Evolutionary conservation across 2,329 filamentous ascomycete species (phyloP), one percentile per base, ranked within the genome.

Genomic region (Epichloe bromicola): DNA sequence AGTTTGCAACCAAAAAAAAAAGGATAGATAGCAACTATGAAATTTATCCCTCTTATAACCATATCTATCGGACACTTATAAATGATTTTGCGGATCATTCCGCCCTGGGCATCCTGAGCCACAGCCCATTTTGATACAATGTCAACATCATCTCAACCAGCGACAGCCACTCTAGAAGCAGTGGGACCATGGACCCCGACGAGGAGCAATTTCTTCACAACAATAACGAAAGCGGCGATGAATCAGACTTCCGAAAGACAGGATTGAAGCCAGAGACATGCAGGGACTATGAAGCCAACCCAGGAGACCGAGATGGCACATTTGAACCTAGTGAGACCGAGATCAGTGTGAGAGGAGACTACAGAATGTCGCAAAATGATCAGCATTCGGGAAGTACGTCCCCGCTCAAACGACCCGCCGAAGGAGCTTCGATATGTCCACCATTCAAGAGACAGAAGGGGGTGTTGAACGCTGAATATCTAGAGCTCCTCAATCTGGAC

Each of bases 401-500:
- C 14, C 53, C 55, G 2, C 57, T 63, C 23, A 71, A 70, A 54
- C 60, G 63, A 14, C 56, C 57, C 6, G 61, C 62, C 0, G 55
- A 62, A 15, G 56, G 58, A 19, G 50, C 57, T 5, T 23, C 61
- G 53, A 14, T 49, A 26, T 48, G 51, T 26, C 60, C 58, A 6
- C 69, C 70, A 3, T 68, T 72, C 54, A 80, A 79, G 58, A 69
- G 74, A 34, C 64, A 63, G 45, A 72, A 63, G 51, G 66, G 67
- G 4, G 39, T 61, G 3, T 62, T 78, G 52, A 78, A 74, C 54
- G 55, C 56, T 5, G 65, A 64, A 5, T 80, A 80, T 54, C 60
- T 80, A 12, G 62, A 67, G 23, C 60, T 80, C 1, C 67, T 80
- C 33, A 83, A 86, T 56, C 65, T 69, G 20, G 75, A 79, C 30